These are phyloP conservation scores for Colletotrichum liaoningense DNA, from an alignment of 2,329 filamentous ascomycete genomes.

Conservation along the genomic window DNA sequence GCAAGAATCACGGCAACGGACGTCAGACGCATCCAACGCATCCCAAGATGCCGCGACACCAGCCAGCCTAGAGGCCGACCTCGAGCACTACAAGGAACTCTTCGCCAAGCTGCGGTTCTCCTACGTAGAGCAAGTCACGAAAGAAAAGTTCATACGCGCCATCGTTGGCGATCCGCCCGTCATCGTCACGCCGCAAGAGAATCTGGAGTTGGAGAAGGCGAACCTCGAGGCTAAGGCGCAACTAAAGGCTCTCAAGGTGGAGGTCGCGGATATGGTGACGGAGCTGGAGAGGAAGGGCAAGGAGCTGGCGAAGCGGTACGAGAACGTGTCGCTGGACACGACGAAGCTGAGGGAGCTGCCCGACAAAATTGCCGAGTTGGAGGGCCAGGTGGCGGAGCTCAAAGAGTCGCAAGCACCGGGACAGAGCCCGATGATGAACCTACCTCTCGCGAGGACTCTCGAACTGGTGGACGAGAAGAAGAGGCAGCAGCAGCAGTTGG, in stretches of 20 bases:
- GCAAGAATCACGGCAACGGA: slow-evolving; percentile 59
- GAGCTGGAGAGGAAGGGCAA: slow-evolving; percentile 76
- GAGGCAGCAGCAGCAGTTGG: slow-evolving; percentile 64
- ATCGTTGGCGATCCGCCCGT: slow-evolving; percentile 92
- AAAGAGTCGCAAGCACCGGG: slow-evolving; percentile 51
- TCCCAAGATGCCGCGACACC: slow-evolving; percentile 77
- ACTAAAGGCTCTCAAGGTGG: slow-evolving; percentile 82
- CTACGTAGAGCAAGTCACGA: slow-evolving; percentile 98
- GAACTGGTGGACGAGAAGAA: slow-evolving; percentile 63
- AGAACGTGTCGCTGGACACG: slow-evolving; percentile 61
- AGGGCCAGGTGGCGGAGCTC: slow-evolving; percentile 60
- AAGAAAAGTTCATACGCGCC: slow-evolving; percentile 95
- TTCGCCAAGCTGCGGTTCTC: slow-evolving; percentile 97
- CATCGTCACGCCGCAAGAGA: slow-evolving; percentile 85
- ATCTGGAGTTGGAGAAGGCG: slow-evolving; percentile 77
- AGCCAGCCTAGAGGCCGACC: slow-evolving; percentile 82
- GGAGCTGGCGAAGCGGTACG: slow-evolving; percentile 67
- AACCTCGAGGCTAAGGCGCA: slow-evolving; percentile 79
- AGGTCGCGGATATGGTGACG: slow-evolving; percentile 78
- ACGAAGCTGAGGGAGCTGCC: slow-evolving; percentile 64
- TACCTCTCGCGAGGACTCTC: slow-evolving; percentile 69
- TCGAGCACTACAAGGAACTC: slow-evolving; percentile 92
- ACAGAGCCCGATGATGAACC: slow-evolving; percentile 58
- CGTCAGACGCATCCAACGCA: slow-evolving; percentile 78
- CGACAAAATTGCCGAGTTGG: slow-evolving; percentile 58